Conservation (phyloP, 352 stramenopile species). For the Phytophthora boehmeriae region DNA sequence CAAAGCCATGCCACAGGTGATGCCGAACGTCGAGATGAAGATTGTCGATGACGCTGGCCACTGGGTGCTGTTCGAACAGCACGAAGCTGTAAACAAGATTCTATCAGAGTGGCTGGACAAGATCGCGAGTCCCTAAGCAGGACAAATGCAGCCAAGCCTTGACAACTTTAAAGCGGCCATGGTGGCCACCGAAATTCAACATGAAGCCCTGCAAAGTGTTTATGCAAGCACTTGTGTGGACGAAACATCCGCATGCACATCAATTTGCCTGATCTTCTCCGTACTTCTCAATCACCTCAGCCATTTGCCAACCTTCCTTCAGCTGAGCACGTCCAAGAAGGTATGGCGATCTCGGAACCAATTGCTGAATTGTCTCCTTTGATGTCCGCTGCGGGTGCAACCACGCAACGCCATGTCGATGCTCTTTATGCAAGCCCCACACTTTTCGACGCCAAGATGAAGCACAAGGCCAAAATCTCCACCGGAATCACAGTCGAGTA, state of each 20-base stretch:
- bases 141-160: background rate
- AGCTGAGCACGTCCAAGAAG: background rate
- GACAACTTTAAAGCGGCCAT: constrained; percentile 6
- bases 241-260: constrained; percentile 12
- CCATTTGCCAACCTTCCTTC: constrained; percentile 12
- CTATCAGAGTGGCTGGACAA: constrained; percentile 44
- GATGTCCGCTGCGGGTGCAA: constrained; percentile 32
- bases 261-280: background rate
- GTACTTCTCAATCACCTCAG: background rate
- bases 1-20: constrained; percentile 40
- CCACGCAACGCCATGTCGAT: constrained; percentile 46
- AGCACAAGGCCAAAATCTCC: constrained; percentile 25
- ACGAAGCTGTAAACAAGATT: constrained; percentile 44
- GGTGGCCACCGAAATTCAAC: constrained; percentile 3
- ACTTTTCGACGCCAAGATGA: constrained; percentile 23
- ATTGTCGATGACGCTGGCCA: constrained; percentile 46
- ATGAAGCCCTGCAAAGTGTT: background rate
- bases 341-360: constrained; percentile 15
- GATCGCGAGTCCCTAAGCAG: constrained; percentile 20
- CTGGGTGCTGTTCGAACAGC: constrained; percentile 47
- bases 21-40: constrained; percentile 45
- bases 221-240: constrained; percentile 11
- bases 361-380: constrained; percentile 12
- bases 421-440: constrained; percentile 39
- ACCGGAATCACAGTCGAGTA: constrained; percentile 59